These are phyloP conservation scores for Monosporascus sp. DNA, from an alignment of 2,329 filamentous ascomycete species.

Conservation along the genomic window DNA sequence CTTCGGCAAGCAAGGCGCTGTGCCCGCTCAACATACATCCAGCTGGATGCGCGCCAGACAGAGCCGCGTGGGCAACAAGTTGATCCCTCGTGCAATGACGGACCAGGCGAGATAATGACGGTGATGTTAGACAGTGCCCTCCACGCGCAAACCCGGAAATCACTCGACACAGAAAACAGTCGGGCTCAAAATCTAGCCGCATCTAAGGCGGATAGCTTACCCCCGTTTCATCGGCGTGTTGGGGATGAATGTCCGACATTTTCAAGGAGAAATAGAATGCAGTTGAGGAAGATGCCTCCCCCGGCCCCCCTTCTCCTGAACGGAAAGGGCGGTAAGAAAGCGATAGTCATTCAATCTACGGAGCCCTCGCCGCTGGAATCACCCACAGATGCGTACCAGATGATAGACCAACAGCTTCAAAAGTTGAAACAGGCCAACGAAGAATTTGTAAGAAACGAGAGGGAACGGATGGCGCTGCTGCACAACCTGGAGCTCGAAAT, in stretches of 20 bases:
- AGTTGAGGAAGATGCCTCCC: constrained; percentile 47
- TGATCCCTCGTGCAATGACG: not conserved
- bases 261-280: constrained; percentile 42
- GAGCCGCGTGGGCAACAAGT: not conserved
- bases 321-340: constrained; percentile 32
- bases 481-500: constrained; percentile 58
- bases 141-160: constrained; percentile 16
- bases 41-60: constrained; percentile 17
- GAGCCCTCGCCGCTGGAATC: constrained; percentile 50
- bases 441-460: constrained; percentile 31
- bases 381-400: constrained; percentile 40
- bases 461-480: constrained; percentile 43
- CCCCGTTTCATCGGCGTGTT: constrained; percentile 49
- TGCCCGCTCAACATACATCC: constrained; percentile 36
- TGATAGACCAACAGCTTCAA: constrained; percentile 47
- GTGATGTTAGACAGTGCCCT: constrained; percentile 37
- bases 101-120: constrained; percentile 31
- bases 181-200: constrained; percentile 8
- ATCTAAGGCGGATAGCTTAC: constrained; percentile 7
- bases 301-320: constrained; percentile 51
- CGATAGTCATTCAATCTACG: constrained; percentile 38
- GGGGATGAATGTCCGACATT: constrained; percentile 56
- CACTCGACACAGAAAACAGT: constrained; percentile 22
- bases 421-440: constrained; percentile 38
- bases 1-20: constrained; percentile 36